These are phyloP conservation scores for Sanghuangporus sanghuang DNA, from an alignment of 1,284 basidiomycete species.

Conservation along the genomic window DNA sequence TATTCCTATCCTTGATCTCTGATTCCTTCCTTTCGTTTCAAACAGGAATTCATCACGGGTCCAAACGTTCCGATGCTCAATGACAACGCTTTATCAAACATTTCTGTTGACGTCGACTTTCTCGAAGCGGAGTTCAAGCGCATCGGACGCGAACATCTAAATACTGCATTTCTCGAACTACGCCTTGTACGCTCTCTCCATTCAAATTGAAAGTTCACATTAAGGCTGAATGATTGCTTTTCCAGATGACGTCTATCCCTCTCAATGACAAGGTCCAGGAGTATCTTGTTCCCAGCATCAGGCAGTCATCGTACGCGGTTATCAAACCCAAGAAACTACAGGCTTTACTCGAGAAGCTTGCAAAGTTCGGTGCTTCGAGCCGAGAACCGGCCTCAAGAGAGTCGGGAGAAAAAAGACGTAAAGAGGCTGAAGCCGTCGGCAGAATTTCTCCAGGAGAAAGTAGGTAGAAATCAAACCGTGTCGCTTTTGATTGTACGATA, in stretches of 20 bases:
- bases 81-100: constrained; percentile 82
- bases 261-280: constrained; percentile 72
- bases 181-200: constrained; percentile 52
- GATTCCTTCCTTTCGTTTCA: neutral
- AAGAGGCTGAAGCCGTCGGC: constrained; percentile 17
- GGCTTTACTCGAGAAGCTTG: constrained; percentile 75
- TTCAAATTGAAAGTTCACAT: neutral
- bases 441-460: constrained; percentile 14
- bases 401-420: constrained; percentile 15
- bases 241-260: constrained; percentile 74
- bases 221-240: neutral
- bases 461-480: neutral
- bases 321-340: constrained; percentile 76
- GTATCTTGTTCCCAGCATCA: constrained; percentile 71
- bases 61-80: constrained; percentile 79
- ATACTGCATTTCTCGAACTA: constrained; percentile 76
- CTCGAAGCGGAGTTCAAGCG: constrained; percentile 77
- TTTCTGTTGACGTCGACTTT: constrained; percentile 80
- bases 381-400: constrained; percentile 42
- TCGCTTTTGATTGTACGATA: neutral
- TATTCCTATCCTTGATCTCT: constrained; percentile 7
- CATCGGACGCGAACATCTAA: constrained; percentile 66
- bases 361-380: constrained; percentile 58
- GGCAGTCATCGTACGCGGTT: constrained; percentile 66
- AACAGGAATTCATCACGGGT: constrained; percentile 74